A percentile compares a stretch with the other conserved stretches of the same genome.
Conservation (phyloP, 345 rosid species). For the Lepidium africanum region DNA sequence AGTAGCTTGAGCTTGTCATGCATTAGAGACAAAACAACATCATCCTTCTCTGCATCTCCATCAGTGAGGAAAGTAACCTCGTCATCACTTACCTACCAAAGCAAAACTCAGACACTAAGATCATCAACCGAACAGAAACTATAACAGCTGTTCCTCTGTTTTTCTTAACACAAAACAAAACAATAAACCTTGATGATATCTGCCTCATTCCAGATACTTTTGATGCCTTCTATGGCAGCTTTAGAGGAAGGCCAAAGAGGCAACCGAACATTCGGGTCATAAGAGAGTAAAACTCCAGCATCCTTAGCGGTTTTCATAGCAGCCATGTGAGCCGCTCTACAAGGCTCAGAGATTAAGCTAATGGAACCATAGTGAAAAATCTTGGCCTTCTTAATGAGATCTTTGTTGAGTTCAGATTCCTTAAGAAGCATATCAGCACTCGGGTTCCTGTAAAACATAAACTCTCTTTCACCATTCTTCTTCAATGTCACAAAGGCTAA, state of each 20-base stretch:
- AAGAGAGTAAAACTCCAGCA: slow-evolving; percentile 49
- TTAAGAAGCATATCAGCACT: slow-evolving; percentile 69
- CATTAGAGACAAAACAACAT: slow-evolving; percentile 45
- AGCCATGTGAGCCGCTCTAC: slow-evolving; percentile 60
- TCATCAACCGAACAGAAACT: background rate
- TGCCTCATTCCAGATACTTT: slow-evolving; percentile 56
- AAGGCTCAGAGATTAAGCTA: slow-evolving; percentile 62
- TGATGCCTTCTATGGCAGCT: slow-evolving; percentile 54
- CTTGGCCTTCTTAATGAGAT: slow-evolving; percentile 49
- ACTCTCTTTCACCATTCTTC: slow-evolving; percentile 59
- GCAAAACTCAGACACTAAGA: background rate
- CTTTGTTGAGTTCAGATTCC: slow-evolving; percentile 51
- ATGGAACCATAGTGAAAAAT: slow-evolving; percentile 74
- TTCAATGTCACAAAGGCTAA: slow-evolving; percentile 60
- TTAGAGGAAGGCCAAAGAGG: slow-evolving; percentile 62
- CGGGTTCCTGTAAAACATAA: slow-evolving; percentile 69
- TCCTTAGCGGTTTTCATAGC: slow-evolving; percentile 65
- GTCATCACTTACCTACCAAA: slow-evolving; percentile 40
- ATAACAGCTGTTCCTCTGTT: background rate
- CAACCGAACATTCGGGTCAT: slow-evolving; percentile 60
- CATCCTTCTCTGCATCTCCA: slow-evolving; percentile 49
- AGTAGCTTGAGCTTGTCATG: slow-evolving; percentile 52
- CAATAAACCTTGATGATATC: slow-evolving; percentile 49
- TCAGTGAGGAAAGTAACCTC: slow-evolving; percentile 48
- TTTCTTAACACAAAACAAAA: background rate